A percentile compares a stretch with the other conserved stretches of the same genome.
These are phyloP conservation scores for Quercus ilex DNA, from an alignment of 306 rosid genomes.

Conservation along the genomic window DNA sequence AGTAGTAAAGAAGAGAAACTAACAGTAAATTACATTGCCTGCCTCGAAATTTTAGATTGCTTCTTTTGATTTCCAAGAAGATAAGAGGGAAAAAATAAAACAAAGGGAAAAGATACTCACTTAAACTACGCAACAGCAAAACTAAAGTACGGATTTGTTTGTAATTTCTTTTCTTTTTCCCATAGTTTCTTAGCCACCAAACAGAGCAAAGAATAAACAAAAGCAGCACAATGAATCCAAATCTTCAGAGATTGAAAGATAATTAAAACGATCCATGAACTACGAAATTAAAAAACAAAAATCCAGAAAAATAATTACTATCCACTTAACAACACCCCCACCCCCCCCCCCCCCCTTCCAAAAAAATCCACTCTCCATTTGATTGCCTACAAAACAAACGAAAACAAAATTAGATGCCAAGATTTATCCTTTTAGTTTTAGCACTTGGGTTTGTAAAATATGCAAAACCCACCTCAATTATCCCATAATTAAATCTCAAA, in stretches of 20 bases:
- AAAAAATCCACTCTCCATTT: not conserved
- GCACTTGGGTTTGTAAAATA: not conserved
- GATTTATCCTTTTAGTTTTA: not conserved
- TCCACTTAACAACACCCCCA: not conserved
- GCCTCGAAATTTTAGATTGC: too few species aligned
- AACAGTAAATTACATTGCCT: not conserved
- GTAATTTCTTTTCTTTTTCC: constrained; percentile 18
- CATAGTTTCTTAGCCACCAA: constrained; percentile 21
- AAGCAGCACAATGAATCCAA: not conserved
- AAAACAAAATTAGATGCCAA: not conserved
- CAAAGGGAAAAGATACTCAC: too few species aligned
- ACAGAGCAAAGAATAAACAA: constrained; percentile 7
- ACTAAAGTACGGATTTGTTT: too few species aligned
- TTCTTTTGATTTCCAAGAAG: constrained; percentile 4
- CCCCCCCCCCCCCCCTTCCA: too few species aligned
- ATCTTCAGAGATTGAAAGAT: constrained; percentile 22
- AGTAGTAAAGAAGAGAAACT: not conserved
- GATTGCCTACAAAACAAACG: not conserved
- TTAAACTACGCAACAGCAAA: too few species aligned
- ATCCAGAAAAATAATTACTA: constrained; percentile 21
- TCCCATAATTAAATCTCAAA: not conserved
- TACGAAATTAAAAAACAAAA: not conserved
- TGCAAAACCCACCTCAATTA: not conserved
- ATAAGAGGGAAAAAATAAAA: not conserved
- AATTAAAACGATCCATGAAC: constrained; percentile 2